A percentile compares a stretch with the other conserved stretches of the same genome.
These are phyloP conservation scores for Spathaspora sp. DNA, from an alignment of 805 yeast genomes.

Conservation along the genomic window DNA sequence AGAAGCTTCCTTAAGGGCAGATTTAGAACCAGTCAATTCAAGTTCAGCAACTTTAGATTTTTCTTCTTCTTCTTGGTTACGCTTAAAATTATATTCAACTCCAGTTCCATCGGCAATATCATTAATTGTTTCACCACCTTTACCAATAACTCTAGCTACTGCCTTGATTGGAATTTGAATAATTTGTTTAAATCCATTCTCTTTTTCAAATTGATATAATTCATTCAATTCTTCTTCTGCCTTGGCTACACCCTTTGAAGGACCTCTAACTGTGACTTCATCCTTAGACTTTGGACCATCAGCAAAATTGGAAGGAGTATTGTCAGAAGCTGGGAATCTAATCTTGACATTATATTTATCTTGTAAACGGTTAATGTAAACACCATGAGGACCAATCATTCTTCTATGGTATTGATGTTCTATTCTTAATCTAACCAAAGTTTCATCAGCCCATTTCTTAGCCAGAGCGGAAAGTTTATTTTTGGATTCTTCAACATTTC, in stretches of 20 bases:
- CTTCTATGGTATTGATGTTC: constrained; percentile 78
- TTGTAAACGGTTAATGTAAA: constrained; percentile 77
- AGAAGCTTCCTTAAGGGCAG: constrained; percentile 70
- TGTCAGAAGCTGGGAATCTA: constrained; percentile 55
- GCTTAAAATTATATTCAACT: constrained; percentile 48
- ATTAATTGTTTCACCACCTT: constrained; percentile 77
- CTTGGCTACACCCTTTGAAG: constrained; percentile 81
- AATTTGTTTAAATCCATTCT: constrained; percentile 68
- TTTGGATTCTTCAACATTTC: constrained; percentile 72
- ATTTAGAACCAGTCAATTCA: constrained; percentile 72
- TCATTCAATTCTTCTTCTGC: constrained; percentile 84
- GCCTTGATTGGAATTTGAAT: constrained; percentile 67
- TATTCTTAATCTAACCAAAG: constrained; percentile 56
- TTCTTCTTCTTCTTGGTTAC: constrained; percentile 42
- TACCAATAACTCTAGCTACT: constrained; percentile 87
- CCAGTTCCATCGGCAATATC: constrained; percentile 72
- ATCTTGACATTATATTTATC: constrained; percentile 83
- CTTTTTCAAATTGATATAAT: constrained; percentile 79
- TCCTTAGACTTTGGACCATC: constrained; percentile 47
- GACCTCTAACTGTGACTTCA: constrained; percentile 77
- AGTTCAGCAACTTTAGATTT: constrained; percentile 55
- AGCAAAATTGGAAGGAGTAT: constrained; percentile 11
- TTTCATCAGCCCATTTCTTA: constrained; percentile 81
- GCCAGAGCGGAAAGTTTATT: constrained; percentile 53
- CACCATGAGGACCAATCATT: constrained; percentile 80